Conservation (phyloP, 2,329 filamentous ascomycete genomes). For the Drechslera avenae region DNA sequence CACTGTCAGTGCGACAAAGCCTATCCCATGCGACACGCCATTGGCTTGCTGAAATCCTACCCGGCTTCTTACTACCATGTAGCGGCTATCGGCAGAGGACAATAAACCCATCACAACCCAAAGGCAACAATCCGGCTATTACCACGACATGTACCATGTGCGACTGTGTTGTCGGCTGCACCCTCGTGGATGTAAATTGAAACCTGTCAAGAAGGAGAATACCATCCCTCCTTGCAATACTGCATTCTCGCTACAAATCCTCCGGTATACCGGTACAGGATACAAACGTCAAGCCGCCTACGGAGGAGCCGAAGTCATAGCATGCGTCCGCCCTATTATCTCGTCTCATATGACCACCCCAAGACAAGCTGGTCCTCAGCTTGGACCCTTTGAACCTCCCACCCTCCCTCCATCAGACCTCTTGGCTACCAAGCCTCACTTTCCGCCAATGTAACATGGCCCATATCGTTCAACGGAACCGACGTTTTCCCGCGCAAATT, state of each 20-base stretch:
- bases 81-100: too few relatives aligned
- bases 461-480: not conserved
- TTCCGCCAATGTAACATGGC: slow-evolving; percentile 5
- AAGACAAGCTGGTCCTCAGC: not conserved
- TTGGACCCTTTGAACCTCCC: not conserved
- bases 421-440: slow-evolving; percentile 11
- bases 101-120: too few relatives aligned
- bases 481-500: slow-evolving; percentile 10
- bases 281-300: not conserved
- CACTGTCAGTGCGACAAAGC: not conserved
- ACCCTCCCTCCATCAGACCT: not conserved
- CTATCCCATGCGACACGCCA: not conserved
- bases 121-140: too few relatives aligned
- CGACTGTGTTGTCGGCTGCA: not conserved
- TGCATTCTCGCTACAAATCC: too few relatives aligned
- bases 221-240: too few relatives aligned
- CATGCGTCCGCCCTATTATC: not conserved
- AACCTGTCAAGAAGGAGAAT: too few relatives aligned
- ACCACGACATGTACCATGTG: not conserved
- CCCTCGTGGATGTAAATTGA: too few relatives aligned
- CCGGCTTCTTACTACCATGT: not conserved
- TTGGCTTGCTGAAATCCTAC: not conserved
- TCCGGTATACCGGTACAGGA: not conserved
- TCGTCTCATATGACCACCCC: not conserved
- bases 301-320: not conserved